Base-by-base conservation (phyloP, 176 grass and related monocot species). In the Typha latifolia region DNA sequence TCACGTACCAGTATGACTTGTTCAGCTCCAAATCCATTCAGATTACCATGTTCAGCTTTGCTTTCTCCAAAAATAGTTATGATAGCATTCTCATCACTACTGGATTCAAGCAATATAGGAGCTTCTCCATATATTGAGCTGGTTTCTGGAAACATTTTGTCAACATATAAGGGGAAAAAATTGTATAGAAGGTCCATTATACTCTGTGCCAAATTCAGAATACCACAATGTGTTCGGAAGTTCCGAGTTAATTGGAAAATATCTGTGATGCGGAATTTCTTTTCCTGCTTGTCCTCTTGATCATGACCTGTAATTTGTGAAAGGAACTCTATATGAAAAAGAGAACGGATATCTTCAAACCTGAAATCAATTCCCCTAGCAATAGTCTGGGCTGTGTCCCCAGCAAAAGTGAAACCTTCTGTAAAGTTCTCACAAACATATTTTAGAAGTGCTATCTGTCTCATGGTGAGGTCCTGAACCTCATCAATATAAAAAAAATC, bases 401-500 rank as follows among this genome's bases (percentile, higher is more conserved):
- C 91, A 57, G 91, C 84, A 85, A 96, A 96, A 84, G 85, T 59
- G 47, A 85, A 96, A 1, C 91, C 91, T 69, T 86, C 87, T 20
- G 82, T 73, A 29, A 88, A 96, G 73, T 96, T 96, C 18, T 57
- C 74, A 49, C 87, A 88, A 61, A 96, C 70, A 73, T 91, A 78
- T 72, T 83, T 90, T 12, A 96, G 82, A 72, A 96, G 79, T 47
- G 82, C 79, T 71, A 96, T 81, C 26, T 96, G 91, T 63, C 74
- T 52, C 78, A 90, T 82, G 8, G 82, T 96, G 64, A 96, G 80
- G 71, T 96, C 91, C 65, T 96, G 91, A 75, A 96, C 91, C 80
- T 96, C 91, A 62, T 96, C 91, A 51, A 96, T 86, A 50, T 96
- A 96, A 49, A 96, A 68, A 63, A 65, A 91, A 82, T 91, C 84